Evolutionary conservation across 2,329 filamentous ascomycete species (phyloP), one percentile per base, ranked within the genome.

Genomic region (Aspergillus piperis): DNA sequence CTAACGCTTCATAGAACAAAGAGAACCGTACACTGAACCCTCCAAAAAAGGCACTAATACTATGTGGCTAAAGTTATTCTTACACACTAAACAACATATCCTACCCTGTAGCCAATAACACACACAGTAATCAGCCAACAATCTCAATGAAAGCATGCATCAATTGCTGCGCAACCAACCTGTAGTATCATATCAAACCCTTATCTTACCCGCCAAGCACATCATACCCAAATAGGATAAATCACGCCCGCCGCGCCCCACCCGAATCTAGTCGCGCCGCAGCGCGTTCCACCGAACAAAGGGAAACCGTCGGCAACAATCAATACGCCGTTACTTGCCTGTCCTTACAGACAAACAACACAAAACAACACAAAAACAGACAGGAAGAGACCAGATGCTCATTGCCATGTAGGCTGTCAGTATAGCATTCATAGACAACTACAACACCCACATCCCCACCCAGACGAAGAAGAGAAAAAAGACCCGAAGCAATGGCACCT

Each of bases 401-500:
- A 36, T 36, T 27, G n/a, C n/a, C 10, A 54, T 42, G 38, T 44
- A 50, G 25, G 5, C 32, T 13, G 32, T 2, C 32, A 15, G 6
- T 15, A 5, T 13, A 10, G 3, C 27, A 27, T 23, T 3, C 1
- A 5, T 13, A 32, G 4, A 11, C 32, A 36, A 2, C 10, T 15
- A 36, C 11, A 13, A 5, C 11, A 2, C 32, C 11, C 32, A 15
- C 32, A 0, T 1, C 10, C 8, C n/a, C 4, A 44, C 17, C 42
- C 47, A 42, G 39, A 36, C 5, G 11, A 13, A 4, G 4, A 32
- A 5, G 11, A 36, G 5, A 5, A 36, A 59, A 30, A 8, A 32
- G 25, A 27, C 6, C 27, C 10, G 27, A 41, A 47, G 65, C 53
- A 49, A 75, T 74, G 73, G 64, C 69, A 52, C 60, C 67, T 10